Evolutionary conservation across 345 rosid genomes (phyloP).

Genomic region (Geranium brycei): DNA sequence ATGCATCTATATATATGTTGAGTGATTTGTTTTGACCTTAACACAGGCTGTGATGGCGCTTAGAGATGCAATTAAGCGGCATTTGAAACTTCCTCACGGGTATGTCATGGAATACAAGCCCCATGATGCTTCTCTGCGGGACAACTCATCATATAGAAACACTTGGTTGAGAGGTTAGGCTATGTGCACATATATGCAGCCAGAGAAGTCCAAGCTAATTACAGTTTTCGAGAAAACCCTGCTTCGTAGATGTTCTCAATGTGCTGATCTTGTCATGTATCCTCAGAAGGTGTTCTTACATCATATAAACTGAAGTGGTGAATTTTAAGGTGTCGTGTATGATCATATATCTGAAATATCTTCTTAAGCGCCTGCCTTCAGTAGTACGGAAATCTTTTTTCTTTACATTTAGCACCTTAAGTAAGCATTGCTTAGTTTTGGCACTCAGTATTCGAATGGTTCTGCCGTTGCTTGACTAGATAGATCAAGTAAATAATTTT

Average conservation of each 20-base stretch:
- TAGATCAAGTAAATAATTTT: no score
- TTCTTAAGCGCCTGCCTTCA: no score
- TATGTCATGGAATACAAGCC: constrained; percentile 98
- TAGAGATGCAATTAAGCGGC: constrained; percentile 75
- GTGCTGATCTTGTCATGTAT: neutral
- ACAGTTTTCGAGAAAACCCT: neutral
- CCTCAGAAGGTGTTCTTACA: neutral
- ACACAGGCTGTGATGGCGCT: constrained; percentile 80
- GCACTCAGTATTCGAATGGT: no score
- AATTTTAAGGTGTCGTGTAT: neutral
- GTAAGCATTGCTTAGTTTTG: no score
- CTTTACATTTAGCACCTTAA: no score
- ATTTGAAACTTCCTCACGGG: constrained; percentile 76
- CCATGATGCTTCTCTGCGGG: constrained; percentile 85
- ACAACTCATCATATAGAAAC: constrained; percentile 85
- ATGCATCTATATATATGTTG: neutral
- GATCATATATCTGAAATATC: neutral
- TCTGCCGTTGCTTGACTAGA: no score
- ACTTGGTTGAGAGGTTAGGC: constrained; percentile 88
- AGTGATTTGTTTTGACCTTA: constrained; percentile 1
- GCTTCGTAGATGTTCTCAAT: neutral
- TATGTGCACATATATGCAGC: neutral
- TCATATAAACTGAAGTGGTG: neutral
- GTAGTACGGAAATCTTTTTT: no score
- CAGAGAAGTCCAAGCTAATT: neutral